These are phyloP conservation scores for Aspergillus japonicus DNA, from an alignment of 2,329 filamentous ascomycete species.

Conservation along the genomic window DNA sequence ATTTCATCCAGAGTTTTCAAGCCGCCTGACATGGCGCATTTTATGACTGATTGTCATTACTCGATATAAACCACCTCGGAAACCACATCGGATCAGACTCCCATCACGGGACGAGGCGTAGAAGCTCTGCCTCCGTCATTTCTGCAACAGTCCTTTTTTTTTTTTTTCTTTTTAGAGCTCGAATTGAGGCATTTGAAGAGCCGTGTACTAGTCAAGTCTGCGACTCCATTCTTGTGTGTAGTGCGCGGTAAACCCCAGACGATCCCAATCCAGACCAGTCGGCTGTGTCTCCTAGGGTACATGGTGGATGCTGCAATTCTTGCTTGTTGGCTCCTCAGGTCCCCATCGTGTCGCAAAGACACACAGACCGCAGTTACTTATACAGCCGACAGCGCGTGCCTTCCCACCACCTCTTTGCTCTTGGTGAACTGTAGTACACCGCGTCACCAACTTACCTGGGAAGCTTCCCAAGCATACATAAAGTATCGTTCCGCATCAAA, in stretches of 20 bases:
- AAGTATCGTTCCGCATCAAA: neutral
- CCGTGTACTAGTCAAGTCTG: neutral
- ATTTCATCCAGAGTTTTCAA: slow-evolving; percentile 4
- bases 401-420: neutral
- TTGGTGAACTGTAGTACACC: neutral
- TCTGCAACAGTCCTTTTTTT: neutral
- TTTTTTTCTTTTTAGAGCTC: neutral
- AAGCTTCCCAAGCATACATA: neutral
- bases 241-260: slow-evolving; percentile 16
- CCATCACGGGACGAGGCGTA: slow-evolving; percentile 1
- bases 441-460: neutral
- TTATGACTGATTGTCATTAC: slow-evolving; percentile 22
- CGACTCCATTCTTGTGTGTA: neutral
- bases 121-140: neutral
- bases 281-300: neutral
- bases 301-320: neutral
- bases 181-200: slow-evolving; percentile 3
- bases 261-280: slow-evolving; percentile 19
- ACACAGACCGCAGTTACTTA: slow-evolving; percentile 10
- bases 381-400: neutral
- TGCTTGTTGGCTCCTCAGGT: neutral
- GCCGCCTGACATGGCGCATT: slow-evolving; percentile 5
- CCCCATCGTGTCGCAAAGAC: slow-evolving; percentile 4
- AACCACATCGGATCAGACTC: slow-evolving; percentile 12
- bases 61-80: slow-evolving; percentile 19